Base-by-base conservation (phyloP, 805 yeast genomes). In the Kluyveromyces wickerhamii region DNA sequence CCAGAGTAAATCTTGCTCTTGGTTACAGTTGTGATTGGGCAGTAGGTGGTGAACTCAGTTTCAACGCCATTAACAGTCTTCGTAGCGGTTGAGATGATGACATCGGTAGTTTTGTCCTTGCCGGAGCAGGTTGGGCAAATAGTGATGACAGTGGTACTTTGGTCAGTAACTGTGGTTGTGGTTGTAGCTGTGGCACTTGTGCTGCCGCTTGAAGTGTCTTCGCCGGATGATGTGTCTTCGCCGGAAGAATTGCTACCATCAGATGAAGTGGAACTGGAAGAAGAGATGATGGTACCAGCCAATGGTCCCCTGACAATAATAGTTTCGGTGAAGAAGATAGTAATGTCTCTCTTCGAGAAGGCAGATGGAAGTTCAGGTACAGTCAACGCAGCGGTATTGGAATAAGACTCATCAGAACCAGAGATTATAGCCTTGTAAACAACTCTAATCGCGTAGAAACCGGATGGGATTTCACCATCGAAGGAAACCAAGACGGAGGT, bases 21-120 rank as follows among this genome's bases (percentile, higher is more conserved):
- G 12, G 38, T 13, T 13, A 19, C n/a, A 11, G 38, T 16, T 15
- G 32, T 15, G 11, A 41, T 10, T 24, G 46, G 41, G 21, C 41
- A 37, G 41, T 35, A 32, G 22, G 56, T 51, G 24, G 51, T 47
- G 45, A 46, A 47, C 29, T 42, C 47, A 23, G 57, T 48, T 17
- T 54, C 58, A 28, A 47, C 42, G 37, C 53, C 52, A 25, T 36
- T 18, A 1, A 37, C 32, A 17, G 54, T 46, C 11, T 41, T 34
- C 7, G 60, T 52, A 7, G 47, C 47, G 37, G 45, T 40, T 4
- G 48, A 42, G 7, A 45, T 40, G 28, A 36, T 21, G 21, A 51
- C 44, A 23, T 47, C 39, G 9, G 52, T 32, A 5, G 43, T 37
- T 5, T 33, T 34, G 7, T 48, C 35, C 7, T 32, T 9, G 29